Evolutionary conservation across 73 alveolate species (phyloP).

Genomic region (Paramecium sexaurelia): DNA sequence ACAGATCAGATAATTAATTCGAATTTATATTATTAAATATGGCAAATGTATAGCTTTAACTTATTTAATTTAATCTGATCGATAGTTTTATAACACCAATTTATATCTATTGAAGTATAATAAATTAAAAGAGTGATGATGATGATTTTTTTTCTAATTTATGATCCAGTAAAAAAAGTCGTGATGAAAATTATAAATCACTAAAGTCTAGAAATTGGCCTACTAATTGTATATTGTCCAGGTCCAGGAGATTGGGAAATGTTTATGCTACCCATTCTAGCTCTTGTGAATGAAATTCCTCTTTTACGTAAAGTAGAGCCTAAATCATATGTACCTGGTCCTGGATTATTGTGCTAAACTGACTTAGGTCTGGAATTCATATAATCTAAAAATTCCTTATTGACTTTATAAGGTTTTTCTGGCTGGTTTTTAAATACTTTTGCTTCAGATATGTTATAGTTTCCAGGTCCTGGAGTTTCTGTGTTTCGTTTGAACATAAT

Average conservation of each 20-base stretch:
- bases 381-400: not conserved
- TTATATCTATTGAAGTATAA: not conserved
- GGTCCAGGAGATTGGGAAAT: not conserved
- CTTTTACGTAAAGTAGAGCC: not conserved
- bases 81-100: not conserved
- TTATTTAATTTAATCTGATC: no score
- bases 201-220: slow-evolving; percentile 27
- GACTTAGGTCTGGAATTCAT: not conserved
- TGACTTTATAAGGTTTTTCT: not conserved
- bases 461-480: slow-evolving; percentile 42
- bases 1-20: no score
- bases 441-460: not conserved
- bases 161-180: not conserved
- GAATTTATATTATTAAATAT: no score
- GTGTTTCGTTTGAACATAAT: not conserved
- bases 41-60: no score
- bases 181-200: not conserved
- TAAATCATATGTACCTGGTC: not conserved
- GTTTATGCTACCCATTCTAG: not conserved
- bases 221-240: slow-evolving; percentile 3
- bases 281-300: slow-evolving; percentile 15
- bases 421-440: not conserved
- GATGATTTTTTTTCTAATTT: not conserved
- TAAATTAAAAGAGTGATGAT: no score
- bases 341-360: not conserved